These are phyloP conservation scores for Choanephora cucurbitarum DNA, from an alignment of 371 early-diverging fungal species.

Conservation along the genomic window DNA sequence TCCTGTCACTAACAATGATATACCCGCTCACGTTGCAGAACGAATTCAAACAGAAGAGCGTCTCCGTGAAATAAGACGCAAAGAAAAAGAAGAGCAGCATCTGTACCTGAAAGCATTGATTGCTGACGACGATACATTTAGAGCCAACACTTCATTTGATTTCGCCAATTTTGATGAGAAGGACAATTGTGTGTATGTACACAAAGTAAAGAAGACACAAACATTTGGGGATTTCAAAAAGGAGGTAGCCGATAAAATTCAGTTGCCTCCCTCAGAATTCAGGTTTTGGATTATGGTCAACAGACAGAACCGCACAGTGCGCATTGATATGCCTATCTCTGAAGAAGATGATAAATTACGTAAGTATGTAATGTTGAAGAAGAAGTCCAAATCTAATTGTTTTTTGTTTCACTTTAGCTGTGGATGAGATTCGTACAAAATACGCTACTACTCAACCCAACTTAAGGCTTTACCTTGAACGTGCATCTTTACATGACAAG, in stretches of 20 bases:
- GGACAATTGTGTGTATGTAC: slow-evolving; percentile 8
- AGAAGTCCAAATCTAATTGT: neutral
- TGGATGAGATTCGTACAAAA: slow-evolving; percentile 29
- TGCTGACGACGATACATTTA: slow-evolving; percentile 66
- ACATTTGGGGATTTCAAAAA: slow-evolving; percentile 37
- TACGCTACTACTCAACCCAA: slow-evolving; percentile 23
- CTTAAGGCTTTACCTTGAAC: slow-evolving; percentile 33
- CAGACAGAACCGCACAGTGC: slow-evolving; percentile 89
- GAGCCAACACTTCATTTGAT: slow-evolving; percentile 81
- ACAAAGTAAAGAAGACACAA: slow-evolving; percentile 32
- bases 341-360: slow-evolving; percentile 18
- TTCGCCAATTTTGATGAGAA: slow-evolving; percentile 51
- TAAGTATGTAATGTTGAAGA: slow-evolving; percentile 5
- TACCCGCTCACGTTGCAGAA: slow-evolving; percentile 73
- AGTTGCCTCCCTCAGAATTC: slow-evolving; percentile 53
- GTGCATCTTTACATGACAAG: slow-evolving; percentile 6
- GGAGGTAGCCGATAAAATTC: slow-evolving; percentile 30
- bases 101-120: slow-evolving; percentile 61
- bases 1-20: slow-evolving; percentile 65
- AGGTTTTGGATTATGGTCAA: slow-evolving; percentile 87
- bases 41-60: slow-evolving; percentile 62
- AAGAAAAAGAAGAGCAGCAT: slow-evolving; percentile 72
- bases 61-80: slow-evolving; percentile 47
- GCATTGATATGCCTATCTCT: slow-evolving; percentile 76
- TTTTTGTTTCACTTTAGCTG: slow-evolving; percentile 3